Evolutionary conservation across 495 filamentous ascomycete species (phyloP).

Genomic region (Penicillium pulvis): DNA sequence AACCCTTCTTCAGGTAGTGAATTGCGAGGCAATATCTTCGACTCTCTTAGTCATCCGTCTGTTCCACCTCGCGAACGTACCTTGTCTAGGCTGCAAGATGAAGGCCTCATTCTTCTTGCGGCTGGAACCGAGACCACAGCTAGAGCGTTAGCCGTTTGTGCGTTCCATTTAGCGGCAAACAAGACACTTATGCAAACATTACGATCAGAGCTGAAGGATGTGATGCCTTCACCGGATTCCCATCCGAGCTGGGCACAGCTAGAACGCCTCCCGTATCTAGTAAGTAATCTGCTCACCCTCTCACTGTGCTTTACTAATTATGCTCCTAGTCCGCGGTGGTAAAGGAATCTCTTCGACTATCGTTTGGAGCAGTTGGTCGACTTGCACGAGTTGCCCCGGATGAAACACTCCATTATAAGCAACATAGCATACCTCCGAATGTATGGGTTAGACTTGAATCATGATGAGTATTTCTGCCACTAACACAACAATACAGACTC

Average conservation of each 20-base stretch:
- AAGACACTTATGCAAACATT: slow-evolving; percentile 16
- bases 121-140: slow-evolving; percentile 41
- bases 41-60: slow-evolving; percentile 9
- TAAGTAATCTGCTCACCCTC: neutral
- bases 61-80: slow-evolving; percentile 24
- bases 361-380: neutral
- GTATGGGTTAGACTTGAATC: neutral
- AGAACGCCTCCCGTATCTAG: slow-evolving; percentile 49
- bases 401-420: slow-evolving; percentile 4
- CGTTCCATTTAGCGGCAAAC: slow-evolving; percentile 32
- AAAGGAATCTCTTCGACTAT: slow-evolving; percentile 4
- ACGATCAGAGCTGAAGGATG: slow-evolving; percentile 24
- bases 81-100: slow-evolving; percentile 28
- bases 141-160: slow-evolving; percentile 22
- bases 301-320: neutral
- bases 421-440: slow-evolving; percentile 6
- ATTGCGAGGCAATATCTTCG: slow-evolving; percentile 12
- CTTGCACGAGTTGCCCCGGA: slow-evolving; percentile 7
- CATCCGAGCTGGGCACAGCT: slow-evolving; percentile 24
- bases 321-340: slow-evolving; percentile 5
- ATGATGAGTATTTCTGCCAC: too few species aligned
- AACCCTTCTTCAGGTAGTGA: neutral
- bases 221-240: slow-evolving; percentile 22
- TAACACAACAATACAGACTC: neutral
- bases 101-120: slow-evolving; percentile 28